Conservation (phyloP, 192 early-diverging fungal genomes). For the Dimargaris verticillata region DNA sequence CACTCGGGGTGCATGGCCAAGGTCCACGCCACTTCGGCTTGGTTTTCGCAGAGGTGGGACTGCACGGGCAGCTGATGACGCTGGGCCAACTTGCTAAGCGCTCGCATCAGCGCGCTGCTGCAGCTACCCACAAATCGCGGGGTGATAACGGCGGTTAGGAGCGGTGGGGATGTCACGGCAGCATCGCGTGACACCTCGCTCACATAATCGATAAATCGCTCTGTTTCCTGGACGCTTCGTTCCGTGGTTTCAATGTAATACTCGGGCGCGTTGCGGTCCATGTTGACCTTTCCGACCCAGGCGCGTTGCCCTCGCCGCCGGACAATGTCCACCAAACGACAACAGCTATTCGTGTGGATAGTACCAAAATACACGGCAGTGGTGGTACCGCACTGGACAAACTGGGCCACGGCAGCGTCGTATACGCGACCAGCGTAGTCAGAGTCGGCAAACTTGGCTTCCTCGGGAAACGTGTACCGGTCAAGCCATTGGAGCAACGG, state of each 20-base stretch:
- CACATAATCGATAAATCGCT: slow-evolving; percentile 42
- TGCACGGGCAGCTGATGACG: slow-evolving; percentile 70
- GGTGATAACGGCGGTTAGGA: slow-evolving; percentile 71
- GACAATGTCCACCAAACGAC: slow-evolving; percentile 56
- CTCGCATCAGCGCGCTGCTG: slow-evolving; percentile 45
- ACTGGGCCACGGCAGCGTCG: slow-evolving; percentile 41
- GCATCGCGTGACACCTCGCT: background rate
- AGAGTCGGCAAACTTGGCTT: slow-evolving; percentile 49
- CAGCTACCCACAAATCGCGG: slow-evolving; percentile 88
- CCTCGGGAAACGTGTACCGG: slow-evolving; percentile 80
- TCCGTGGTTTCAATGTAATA: slow-evolving; percentile 60
- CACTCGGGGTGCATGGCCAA: slow-evolving; percentile 53
- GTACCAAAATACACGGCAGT: slow-evolving; percentile 86
- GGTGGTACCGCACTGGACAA: slow-evolving; percentile 72
- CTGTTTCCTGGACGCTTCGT: slow-evolving; percentile 46
- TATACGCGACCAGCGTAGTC: slow-evolving; percentile 55
- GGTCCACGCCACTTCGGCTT: slow-evolving; percentile 59
- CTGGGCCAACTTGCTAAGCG: slow-evolving; percentile 50
- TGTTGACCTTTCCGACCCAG: slow-evolving; percentile 89
- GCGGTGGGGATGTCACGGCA: slow-evolving; percentile 6
- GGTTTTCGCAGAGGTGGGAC: slow-evolving; percentile 81
- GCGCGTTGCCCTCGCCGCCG: slow-evolving; percentile 74
- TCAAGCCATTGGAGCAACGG: slow-evolving; percentile 81
- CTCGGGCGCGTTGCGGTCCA: slow-evolving; percentile 76
- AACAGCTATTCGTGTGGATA: slow-evolving; percentile 61